These are phyloP conservation scores for Ceratocystis albifundus DNA, from an alignment of 2,329 filamentous ascomycete species.

Conservation along the genomic window DNA sequence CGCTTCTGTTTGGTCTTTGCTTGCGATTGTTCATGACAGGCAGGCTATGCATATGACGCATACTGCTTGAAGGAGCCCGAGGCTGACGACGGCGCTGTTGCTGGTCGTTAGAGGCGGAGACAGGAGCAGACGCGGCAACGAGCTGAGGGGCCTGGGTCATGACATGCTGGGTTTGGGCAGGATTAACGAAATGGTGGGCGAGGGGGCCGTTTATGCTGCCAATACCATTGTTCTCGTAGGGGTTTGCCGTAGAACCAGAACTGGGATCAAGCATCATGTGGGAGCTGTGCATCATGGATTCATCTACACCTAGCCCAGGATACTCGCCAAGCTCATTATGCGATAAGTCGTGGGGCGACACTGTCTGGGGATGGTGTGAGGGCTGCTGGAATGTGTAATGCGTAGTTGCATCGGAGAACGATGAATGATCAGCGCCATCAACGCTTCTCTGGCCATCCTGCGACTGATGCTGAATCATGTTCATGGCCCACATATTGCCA, in stretches of 20 bases:
- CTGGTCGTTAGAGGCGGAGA: neutral
- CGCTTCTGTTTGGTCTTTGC: neutral
- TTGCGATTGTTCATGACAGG: neutral
- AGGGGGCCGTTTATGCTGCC: neutral
- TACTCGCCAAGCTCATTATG: neutral
- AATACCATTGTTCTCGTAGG: neutral
- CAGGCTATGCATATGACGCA: conserved; percentile 7
- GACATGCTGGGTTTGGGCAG: neutral
- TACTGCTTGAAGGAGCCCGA: conserved; percentile 13
- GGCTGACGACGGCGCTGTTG: conserved; percentile 7
- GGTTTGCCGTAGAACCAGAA: neutral
- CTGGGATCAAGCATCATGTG: conserved; percentile 1
- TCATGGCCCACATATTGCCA: neutral
- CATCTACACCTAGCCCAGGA: neutral
- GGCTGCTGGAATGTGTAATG: neutral
- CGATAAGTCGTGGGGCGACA: neutral
- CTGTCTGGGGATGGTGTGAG: neutral
- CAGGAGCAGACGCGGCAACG: neutral
- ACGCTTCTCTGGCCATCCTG: neutral
- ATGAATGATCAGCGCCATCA: neutral
- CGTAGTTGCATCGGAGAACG: neutral
- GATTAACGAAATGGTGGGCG: neutral
- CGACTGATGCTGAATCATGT: neutral
- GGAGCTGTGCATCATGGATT: neutral
- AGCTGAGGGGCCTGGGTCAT: neutral